Evolutionary conservation across 805 yeast species (phyloP).

Genomic region (Maudiozyma bulderi): DNA sequence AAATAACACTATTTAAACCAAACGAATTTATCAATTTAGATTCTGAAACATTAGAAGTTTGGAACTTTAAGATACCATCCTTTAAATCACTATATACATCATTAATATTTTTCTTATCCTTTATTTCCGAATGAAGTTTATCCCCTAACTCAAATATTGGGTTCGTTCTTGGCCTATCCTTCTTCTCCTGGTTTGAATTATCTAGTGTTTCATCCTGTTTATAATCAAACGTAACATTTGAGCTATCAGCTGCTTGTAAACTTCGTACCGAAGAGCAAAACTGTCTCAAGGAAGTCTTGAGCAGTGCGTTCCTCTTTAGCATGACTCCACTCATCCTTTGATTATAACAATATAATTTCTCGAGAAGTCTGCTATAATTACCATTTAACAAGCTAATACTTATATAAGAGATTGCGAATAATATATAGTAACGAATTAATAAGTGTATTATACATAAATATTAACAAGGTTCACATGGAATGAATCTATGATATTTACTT

Average conservation of each 20-base stretch:
- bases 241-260: too few species aligned
- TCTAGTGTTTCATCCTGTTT: neutral
- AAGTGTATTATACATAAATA: too few species aligned
- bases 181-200: neutral
- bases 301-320: neutral
- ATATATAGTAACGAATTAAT: too few species aligned
- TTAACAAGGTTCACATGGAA: too few species aligned
- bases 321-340: neutral
- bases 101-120: neutral
- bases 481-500: too few species aligned
- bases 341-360: too few species aligned
- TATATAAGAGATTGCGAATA: too few species aligned
- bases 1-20: neutral
- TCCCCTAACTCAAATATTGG: neutral
- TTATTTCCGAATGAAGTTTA: neutral
- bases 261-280: neutral
- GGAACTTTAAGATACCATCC: neutral
- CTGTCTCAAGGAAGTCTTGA: neutral
- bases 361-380: too few species aligned
- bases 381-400: too few species aligned
- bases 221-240: neutral
- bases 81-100: constrained; percentile 1
- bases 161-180: neutral
- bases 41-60: neutral
- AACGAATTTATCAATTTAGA: constrained; percentile 3